Percentiles rank a stretch among this genome's conserved stretches.
These are phyloP conservation scores for Hibiscus syriacus DNA, from an alignment of 345 rosid species.

Conservation along the genomic window DNA sequence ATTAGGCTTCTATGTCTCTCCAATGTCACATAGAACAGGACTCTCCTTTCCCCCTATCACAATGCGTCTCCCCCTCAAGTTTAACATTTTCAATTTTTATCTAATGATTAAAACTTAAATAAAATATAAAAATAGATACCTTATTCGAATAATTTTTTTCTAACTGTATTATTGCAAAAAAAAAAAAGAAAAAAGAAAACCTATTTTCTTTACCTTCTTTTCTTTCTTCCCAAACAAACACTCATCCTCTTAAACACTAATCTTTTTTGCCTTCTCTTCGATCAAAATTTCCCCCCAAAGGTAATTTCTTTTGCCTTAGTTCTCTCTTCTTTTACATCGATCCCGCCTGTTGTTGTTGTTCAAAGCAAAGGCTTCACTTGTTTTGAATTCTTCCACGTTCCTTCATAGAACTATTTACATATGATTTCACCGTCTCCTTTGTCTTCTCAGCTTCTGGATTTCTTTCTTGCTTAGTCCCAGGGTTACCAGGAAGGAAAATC, in stretches of 20 bases:
- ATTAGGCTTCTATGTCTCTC: too few relatives aligned
- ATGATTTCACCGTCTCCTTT: background rate
- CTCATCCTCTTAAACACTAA: background rate
- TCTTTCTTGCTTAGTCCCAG: background rate
- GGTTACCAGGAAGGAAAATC: background rate
- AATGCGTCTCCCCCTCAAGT: too few relatives aligned
- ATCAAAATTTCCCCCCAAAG: conserved; percentile 8
- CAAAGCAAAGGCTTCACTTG: background rate
- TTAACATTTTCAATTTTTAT: too few relatives aligned
- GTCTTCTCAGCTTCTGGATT: background rate
- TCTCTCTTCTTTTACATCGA: background rate
- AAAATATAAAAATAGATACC: too few relatives aligned
- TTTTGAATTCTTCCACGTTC: background rate
- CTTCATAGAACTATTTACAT: background rate
- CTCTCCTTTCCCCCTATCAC: too few relatives aligned
- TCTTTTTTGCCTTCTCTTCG: background rate
- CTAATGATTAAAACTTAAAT: too few relatives aligned
- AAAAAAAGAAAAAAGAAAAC: too few relatives aligned
- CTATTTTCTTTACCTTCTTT: too few relatives aligned
- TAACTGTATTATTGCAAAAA: too few relatives aligned
- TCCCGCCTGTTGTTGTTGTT: background rate
- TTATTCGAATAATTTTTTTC: too few relatives aligned
- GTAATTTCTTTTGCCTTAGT: conserved; percentile 3
- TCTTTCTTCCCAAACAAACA: background rate
- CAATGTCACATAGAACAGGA: too few relatives aligned